Conservation (phyloP, 306 rosid species). For the Datisca glomerata region DNA sequence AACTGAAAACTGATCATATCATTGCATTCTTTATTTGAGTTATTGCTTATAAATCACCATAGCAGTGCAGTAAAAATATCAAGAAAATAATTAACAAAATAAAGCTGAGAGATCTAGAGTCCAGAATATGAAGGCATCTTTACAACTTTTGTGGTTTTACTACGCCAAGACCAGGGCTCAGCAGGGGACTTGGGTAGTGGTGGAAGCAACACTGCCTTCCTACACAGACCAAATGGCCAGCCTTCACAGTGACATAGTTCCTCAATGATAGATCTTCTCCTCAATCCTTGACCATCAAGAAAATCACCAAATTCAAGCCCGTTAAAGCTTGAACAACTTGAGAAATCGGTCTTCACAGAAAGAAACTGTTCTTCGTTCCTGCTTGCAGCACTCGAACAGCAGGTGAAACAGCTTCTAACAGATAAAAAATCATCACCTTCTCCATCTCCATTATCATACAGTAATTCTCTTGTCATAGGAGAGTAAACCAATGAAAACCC, state of each 20-base stretch:
- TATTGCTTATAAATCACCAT: no score
- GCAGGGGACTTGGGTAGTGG: constrained; percentile 92
- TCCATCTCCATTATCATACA: constrained; percentile 25
- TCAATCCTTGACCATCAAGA: constrained; percentile 13
- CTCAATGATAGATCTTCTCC: constrained; percentile 52
- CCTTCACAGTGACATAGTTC: constrained; percentile 81
- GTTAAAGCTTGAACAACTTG: constrained; percentile 53
- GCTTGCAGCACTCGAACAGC: constrained; percentile 41
- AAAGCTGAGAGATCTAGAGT: no score
- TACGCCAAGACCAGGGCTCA: constrained; percentile 54
- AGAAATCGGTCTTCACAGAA: constrained; percentile 53
- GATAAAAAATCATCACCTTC: constrained; percentile 57
- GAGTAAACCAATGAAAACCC: constrained; percentile 47
- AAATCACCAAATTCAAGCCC: constrained; percentile 34
- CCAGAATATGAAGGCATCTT: constrained; percentile 14
- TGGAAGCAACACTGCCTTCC: constrained; percentile 78
- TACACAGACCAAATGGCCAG: constrained; percentile 90
- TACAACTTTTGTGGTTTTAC: constrained; percentile 26
- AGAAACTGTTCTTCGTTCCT: constrained; percentile 43
- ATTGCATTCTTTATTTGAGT: no score
- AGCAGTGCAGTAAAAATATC: no score
- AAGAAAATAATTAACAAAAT: no score
- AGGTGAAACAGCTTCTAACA: constrained; percentile 45
- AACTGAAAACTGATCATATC: background rate
- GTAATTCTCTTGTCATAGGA: constrained; percentile 37